These are phyloP conservation scores for Trametes hirsuta DNA, from an alignment of 1,284 basidiomycete species.

Conservation along the genomic window DNA sequence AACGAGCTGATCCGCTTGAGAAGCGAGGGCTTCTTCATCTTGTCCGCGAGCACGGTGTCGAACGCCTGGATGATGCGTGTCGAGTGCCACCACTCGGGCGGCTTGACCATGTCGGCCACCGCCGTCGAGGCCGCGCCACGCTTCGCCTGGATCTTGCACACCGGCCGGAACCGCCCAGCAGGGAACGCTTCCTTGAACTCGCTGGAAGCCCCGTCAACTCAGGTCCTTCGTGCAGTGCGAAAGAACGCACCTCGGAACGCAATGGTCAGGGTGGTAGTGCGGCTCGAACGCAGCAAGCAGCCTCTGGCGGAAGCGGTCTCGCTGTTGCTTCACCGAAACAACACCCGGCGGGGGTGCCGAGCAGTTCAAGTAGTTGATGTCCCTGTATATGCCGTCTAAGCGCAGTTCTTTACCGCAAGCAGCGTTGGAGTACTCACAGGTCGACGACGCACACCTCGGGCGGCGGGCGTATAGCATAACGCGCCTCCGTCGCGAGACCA, in stretches of 20 bases:
- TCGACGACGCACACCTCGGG: slow-evolving; percentile 91
- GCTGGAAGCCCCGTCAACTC: slow-evolving; percentile 39
- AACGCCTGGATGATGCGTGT: slow-evolving; percentile 88
- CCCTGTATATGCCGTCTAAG: slow-evolving; percentile 46
- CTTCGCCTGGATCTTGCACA: slow-evolving; percentile 85
- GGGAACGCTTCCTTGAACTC: slow-evolving; percentile 98
- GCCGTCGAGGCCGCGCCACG: slow-evolving; percentile 77
- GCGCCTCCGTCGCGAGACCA: slow-evolving; percentile 85
- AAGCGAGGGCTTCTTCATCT: slow-evolving; percentile 88
- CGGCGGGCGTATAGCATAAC: slow-evolving; percentile 75
- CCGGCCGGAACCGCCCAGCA: slow-evolving; percentile 81
- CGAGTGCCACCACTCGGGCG: slow-evolving; percentile 93
- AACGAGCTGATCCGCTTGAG: slow-evolving; percentile 86
- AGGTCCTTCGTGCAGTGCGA: neutral
- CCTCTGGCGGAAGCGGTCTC: slow-evolving; percentile 83
- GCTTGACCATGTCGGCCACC: slow-evolving; percentile 83
- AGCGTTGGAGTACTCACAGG: slow-evolving; percentile 58
- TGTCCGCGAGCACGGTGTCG: slow-evolving; percentile 85
- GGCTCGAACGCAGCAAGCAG: slow-evolving; percentile 81
- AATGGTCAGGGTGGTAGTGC: slow-evolving; percentile 83
- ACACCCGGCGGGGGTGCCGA: slow-evolving; percentile 77
- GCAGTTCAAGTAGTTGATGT: slow-evolving; percentile 89
- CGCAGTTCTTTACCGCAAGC: neutral
- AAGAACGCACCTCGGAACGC: slow-evolving; percentile 65
- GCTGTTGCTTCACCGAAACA: slow-evolving; percentile 81